A percentile compares a stretch with the other conserved stretches of the same genome.
These are phyloP conservation scores for Ampelomyces quisqualis DNA, from an alignment of 2,329 filamentous ascomycete species.

Conservation along the genomic window DNA sequence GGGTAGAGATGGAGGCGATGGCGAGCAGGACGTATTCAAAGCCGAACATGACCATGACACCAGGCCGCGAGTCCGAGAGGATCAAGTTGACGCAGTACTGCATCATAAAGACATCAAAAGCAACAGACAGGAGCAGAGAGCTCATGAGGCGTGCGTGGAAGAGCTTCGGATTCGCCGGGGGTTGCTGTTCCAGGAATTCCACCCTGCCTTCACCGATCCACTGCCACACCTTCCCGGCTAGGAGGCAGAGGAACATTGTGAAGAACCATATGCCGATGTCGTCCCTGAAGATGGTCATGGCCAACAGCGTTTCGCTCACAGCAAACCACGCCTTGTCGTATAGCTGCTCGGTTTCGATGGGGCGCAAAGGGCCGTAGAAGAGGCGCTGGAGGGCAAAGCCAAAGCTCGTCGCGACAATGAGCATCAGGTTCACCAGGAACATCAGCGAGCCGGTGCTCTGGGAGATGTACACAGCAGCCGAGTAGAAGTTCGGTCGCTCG, in stretches of 20 bases:
- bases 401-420: conserved; percentile 76
- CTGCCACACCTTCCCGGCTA: conserved; percentile 95
- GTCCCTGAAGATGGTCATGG: conserved; percentile 97
- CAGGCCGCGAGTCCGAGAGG: conserved; percentile 81
- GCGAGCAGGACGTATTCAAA: conserved; percentile 93
- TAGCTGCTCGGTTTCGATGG: conserved; percentile 93
- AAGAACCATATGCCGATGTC: conserved; percentile 94
- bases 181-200: conserved; percentile 92
- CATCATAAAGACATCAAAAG: conserved; percentile 79
- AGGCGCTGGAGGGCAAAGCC: conserved; percentile 86
- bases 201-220: conserved; percentile 97
- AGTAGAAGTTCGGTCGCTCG: conserved; percentile 97
- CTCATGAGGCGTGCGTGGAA: conserved; percentile 82
- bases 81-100: conserved; percentile 80
- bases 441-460: conserved; percentile 95
- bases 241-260: conserved; percentile 89
- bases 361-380: conserved; percentile 85
- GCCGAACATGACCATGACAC: conserved; percentile 99
- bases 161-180: conserved; percentile 79
- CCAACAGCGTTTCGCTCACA: conserved; percentile 91
- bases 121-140: conserved; percentile 74
- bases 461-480: conserved; percentile 91
- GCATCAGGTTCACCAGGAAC: conserved; percentile 87
- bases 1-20: conserved; percentile 77
- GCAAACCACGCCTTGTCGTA: conserved; percentile 99